Base-by-base conservation (phyloP, 495 filamentous ascomycete genomes). In the Aspergillus haitiensis region DNA sequence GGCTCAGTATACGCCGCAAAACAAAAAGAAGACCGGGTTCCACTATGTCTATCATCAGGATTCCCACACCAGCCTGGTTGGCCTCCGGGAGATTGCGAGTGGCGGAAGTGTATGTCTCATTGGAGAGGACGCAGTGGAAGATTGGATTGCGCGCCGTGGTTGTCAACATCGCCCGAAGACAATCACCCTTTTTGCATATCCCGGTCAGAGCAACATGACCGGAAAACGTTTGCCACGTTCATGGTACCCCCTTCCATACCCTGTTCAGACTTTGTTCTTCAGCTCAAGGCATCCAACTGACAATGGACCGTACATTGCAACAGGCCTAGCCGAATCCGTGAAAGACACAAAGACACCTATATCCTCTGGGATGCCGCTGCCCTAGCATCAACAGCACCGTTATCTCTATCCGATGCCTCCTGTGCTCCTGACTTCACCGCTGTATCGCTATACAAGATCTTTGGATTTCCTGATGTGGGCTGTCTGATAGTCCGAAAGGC, bases 371-470 rank as follows among this genome's bases (percentile, higher is more conserved):
- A 93, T 66, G 88, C 87, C 3, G 89, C 90, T 2, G 88, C 90
- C 13, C 73, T 88, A 48, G 87, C 84, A 10, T 84, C 88, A 64
- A 92, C 88, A 16, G 77, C 79, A 3, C 82, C 81, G 3, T 72
- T 92, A 56, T 79, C 84, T 61, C 79, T 93, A 31, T 80, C 75
- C 45, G 77, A 91, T 59, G 64, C 81, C 2, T 73, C 77, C 9
- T 71, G 67, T 15, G 86, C 88, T 9, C 88, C 89, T 0, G 90
- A 93, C 63, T 92, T 92, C 60, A 84, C 79, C 7, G 84, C 82
- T 37, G 59, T 92, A 21, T 89, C 86, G 8, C 84, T 92, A 66
- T 92, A 92, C 71, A 93, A 93, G 71, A 88, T 92, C 53, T 92
- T 92, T 67, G 89, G 89, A 12, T 89, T 90, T 57, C 89, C 89